These are phyloP conservation scores for Suillus sp. DNA, from an alignment of 768 basidiomycete species.

Conservation along the genomic window DNA sequence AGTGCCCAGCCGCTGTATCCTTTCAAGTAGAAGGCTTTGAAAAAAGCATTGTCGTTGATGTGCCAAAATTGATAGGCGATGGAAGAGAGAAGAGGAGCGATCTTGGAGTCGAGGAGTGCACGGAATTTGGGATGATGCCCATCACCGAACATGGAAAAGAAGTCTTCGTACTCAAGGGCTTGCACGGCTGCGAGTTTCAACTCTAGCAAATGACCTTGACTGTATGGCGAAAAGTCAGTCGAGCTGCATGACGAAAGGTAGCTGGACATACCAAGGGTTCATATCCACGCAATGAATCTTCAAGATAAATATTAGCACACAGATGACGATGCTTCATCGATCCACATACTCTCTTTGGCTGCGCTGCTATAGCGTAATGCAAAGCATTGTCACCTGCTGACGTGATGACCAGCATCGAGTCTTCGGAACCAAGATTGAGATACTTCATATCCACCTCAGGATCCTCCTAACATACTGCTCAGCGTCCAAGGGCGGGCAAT, in stretches of 20 bases:
- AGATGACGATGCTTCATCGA: background rate
- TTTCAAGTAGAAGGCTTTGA: conserved; percentile 61
- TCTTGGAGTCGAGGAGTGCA: conserved; percentile 54
- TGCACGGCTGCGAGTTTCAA: conserved; percentile 72
- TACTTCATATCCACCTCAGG: conserved; percentile 72
- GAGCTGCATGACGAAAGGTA: background rate
- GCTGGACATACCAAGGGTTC: conserved; percentile 55
- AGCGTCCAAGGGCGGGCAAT: conserved; percentile 9
- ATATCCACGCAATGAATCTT: conserved; percentile 74
- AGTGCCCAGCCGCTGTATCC: conserved; percentile 74
- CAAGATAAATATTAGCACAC: conserved; percentile 5
- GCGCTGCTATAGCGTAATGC: conserved; percentile 72
- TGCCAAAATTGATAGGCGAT: conserved; percentile 80
- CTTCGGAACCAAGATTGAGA: conserved; percentile 57
- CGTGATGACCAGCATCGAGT: conserved; percentile 74
- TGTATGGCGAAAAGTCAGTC: conserved; percentile 20
- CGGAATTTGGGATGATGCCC: conserved; percentile 65
- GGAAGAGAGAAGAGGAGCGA: conserved; percentile 70
- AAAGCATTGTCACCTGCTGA: conserved; percentile 81
- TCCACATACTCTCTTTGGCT: conserved; percentile 50
- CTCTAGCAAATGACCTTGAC: conserved; percentile 78
- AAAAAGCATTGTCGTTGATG: conserved; percentile 52
- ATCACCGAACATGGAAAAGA: conserved; percentile 67
- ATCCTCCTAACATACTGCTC: conserved; percentile 53
- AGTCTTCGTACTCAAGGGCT: conserved; percentile 57